phyloP scores from a whole-genome alignment of 768 basidiomycete species.

The Lactarius deliciosus region DNA sequence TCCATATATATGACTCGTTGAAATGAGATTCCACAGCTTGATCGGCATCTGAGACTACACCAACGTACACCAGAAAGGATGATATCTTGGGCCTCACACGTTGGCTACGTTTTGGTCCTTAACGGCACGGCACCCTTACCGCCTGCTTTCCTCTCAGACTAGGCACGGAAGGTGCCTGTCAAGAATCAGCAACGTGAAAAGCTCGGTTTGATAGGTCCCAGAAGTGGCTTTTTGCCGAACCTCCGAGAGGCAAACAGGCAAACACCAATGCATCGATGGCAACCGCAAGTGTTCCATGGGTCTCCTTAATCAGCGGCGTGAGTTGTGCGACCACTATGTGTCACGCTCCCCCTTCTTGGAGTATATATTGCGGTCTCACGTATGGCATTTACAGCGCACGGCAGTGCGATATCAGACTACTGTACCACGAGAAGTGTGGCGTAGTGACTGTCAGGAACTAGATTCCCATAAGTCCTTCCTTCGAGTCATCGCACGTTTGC shows the following conservation, averaged over 20 bases:
- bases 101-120: neutral
- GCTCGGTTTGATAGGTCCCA: neutral
- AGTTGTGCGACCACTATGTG: slow-evolving; percentile 8
- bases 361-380: neutral
- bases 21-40: neutral
- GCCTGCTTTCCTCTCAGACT: neutral
- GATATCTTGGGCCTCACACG: neutral
- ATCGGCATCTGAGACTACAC: neutral
- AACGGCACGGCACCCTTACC: neutral
- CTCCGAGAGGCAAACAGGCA: neutral
- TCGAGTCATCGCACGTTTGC: slow-evolving; percentile 17
- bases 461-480: slow-evolving; percentile 1
- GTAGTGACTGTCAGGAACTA: neutral
- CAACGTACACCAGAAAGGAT: neutral
- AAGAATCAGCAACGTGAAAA: neutral
- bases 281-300: neutral
- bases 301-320: neutral
- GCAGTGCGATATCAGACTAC: neutral
- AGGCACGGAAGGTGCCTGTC: neutral
- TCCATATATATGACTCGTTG: neutral
- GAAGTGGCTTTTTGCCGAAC: neutral
- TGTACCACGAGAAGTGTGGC: slow-evolving; percentile 1
- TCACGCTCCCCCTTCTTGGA: neutral
- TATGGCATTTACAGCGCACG: slow-evolving; percentile 11
- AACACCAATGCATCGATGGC: neutral